phyloP scores from a whole-genome alignment of 116 monocot genomes.

The Zostera marina region DNA sequence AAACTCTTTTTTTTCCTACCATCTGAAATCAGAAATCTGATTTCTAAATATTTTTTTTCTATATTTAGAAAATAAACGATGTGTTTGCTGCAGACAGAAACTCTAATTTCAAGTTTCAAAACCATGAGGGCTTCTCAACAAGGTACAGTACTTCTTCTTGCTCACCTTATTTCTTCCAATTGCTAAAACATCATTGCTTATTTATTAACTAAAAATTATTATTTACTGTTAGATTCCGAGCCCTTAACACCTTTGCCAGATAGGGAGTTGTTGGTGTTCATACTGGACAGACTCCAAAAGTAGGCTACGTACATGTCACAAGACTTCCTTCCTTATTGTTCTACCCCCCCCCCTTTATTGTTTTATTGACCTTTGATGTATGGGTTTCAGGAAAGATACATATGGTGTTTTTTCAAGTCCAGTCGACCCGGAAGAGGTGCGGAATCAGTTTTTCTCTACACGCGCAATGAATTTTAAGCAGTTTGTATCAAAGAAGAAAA shows the following conservation, averaged over 20 bases:
- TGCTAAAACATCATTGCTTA: too few relatives aligned
- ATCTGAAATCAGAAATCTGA: too few relatives aligned
- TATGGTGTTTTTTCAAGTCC: slow-evolving; percentile 76
- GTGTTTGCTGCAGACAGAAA: too few relatives aligned
- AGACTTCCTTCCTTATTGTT: neutral
- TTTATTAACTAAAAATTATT: neutral
- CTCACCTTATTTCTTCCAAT: too few relatives aligned
- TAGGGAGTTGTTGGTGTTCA: slow-evolving; percentile 71
- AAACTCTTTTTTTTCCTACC: too few relatives aligned
- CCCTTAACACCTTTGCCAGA: slow-evolving; percentile 53
- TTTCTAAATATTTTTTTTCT: too few relatives aligned
- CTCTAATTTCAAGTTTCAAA: too few relatives aligned
- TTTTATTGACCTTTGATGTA: too few relatives aligned
- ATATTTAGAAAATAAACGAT: too few relatives aligned
- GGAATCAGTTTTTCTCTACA: neutral
- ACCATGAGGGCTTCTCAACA: too few relatives aligned
- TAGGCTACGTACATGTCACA: slow-evolving; percentile 8
- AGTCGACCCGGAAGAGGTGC: slow-evolving; percentile 60
- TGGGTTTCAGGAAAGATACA: slow-evolving; percentile 55
- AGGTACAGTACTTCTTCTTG: too few relatives aligned
- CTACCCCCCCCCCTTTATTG: neutral
- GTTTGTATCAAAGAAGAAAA: neutral
- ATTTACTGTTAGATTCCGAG: slow-evolving; percentile 17
- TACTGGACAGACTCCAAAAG: slow-evolving; percentile 89
- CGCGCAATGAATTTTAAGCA: neutral